phyloP scores from a whole-genome alignment of 2,329 filamentous ascomycete species.

The Leptographium galeiforme region DNA sequence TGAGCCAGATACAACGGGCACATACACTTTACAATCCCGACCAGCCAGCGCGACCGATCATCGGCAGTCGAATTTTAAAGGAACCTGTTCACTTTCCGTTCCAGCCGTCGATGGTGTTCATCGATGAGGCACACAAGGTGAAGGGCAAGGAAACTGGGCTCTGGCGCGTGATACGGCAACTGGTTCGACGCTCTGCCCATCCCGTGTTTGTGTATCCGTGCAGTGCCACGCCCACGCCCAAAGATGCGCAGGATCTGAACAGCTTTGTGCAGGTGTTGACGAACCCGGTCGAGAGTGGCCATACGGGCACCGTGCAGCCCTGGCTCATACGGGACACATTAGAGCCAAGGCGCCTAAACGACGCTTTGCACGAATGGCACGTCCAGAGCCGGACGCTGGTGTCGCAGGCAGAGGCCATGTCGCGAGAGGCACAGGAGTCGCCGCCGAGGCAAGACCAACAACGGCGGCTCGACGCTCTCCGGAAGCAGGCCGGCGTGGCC shows the following conservation, averaged over 20 bases:
- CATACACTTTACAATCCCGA: background rate
- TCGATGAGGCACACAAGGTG: background rate
- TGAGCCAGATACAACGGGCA: background rate
- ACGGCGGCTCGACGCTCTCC: background rate
- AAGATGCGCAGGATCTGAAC: background rate
- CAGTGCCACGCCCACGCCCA: background rate
- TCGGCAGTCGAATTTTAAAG: background rate
- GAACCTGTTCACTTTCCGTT: background rate
- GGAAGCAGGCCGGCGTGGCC: background rate
- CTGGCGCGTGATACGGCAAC: background rate
- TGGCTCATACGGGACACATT: background rate
- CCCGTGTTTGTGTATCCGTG: background rate
- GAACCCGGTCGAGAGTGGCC: background rate
- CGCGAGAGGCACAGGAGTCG: background rate
- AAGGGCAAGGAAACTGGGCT: background rate
- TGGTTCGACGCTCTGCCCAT: background rate
- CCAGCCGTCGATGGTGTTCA: conserved; percentile 1
- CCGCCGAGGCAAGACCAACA: background rate
- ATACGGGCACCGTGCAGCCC: background rate
- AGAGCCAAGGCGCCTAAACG: background rate
- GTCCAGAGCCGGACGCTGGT: background rate
- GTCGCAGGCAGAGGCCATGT: background rate
- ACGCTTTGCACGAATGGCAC: background rate
- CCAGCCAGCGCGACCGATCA: background rate
- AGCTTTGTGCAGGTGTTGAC: background rate